These are phyloP conservation scores for Petrea volubilis DNA, from an alignment of 257 asterid genomes.

Conservation along the genomic window DNA sequence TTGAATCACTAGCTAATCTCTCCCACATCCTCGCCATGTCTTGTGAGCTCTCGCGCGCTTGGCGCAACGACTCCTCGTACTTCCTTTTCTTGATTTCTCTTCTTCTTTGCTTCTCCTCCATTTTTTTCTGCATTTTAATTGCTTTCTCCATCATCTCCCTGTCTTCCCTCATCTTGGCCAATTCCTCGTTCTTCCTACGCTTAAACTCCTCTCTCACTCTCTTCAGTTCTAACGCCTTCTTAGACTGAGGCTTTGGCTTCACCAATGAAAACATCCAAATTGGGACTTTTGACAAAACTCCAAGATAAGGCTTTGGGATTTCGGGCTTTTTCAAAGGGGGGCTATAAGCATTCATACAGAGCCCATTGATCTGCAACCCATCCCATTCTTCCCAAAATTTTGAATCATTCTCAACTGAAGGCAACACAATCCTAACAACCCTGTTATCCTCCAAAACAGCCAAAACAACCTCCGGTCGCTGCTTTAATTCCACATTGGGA, in stretches of 20 bases:
- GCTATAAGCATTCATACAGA: slow-evolving; percentile 78
- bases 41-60: slow-evolving; percentile 48
- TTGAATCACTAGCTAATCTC: slow-evolving; percentile 64
- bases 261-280: slow-evolving; percentile 51
- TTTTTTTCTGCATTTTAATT: slow-evolving; percentile 57
- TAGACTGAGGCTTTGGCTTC: slow-evolving; percentile 79
- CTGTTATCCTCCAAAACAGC: slow-evolving; percentile 86
- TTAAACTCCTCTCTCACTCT: slow-evolving; percentile 33
- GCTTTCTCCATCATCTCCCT: slow-evolving; percentile 65
- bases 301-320: slow-evolving; percentile 71
- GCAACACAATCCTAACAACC: slow-evolving; percentile 82
- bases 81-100: slow-evolving; percentile 53
- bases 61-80: slow-evolving; percentile 47
- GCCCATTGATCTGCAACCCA: slow-evolving; percentile 61
- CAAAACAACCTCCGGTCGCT: slow-evolving; percentile 72
- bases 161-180: slow-evolving; percentile 48
- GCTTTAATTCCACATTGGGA: slow-evolving; percentile 49
- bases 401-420: slow-evolving; percentile 69
- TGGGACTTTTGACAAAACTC: slow-evolving; percentile 54
- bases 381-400: slow-evolving; percentile 87
- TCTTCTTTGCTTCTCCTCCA: slow-evolving; percentile 71
- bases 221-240: slow-evolving; percentile 80
- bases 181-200: slow-evolving; percentile 26
- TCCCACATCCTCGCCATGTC: slow-evolving; percentile 67
- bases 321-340: slow-evolving; percentile 79